phyloP scores from a whole-genome alignment of 2,329 filamentous ascomycete species.

The Sporothrix humicola region DNA sequence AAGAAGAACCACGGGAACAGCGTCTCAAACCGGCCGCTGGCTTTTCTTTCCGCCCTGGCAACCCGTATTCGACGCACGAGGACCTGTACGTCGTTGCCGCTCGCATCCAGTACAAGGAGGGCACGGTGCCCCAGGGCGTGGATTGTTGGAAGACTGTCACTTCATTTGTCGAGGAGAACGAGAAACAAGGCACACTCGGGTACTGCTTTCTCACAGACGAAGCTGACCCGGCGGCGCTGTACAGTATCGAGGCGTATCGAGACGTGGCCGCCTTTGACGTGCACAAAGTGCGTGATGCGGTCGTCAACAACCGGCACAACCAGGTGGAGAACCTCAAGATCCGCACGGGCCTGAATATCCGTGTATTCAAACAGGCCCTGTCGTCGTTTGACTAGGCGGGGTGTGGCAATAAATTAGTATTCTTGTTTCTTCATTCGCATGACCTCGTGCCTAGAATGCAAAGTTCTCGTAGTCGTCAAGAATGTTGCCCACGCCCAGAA shows the following conservation, averaged over 20 bases:
- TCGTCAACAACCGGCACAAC: background rate
- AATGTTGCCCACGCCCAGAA: conserved; percentile 11
- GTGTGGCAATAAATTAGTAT: no score
- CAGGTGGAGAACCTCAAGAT: background rate
- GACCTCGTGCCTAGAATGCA: conserved; percentile 5
- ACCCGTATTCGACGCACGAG: background rate
- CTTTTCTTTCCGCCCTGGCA: background rate
- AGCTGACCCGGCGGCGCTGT: background rate
- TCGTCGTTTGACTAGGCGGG: background rate
- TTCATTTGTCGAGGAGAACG: background rate
- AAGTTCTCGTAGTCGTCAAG: conserved; percentile 26
- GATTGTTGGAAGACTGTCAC: background rate
- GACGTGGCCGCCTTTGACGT: background rate
- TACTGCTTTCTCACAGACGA: background rate
- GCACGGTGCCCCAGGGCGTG: background rate
- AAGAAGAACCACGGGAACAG: background rate
- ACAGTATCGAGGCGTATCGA: background rate
- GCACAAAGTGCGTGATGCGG: background rate
- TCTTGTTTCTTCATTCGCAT: no score
- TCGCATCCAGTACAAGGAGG: background rate
- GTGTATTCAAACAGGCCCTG: background rate
- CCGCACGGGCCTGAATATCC: background rate
- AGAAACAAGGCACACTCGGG: background rate
- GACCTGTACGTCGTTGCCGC: background rate
- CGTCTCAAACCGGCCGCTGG: background rate